These are phyloP conservation scores for Trypanosoma scelopori DNA, from an alignment of 208 protist species.

Conservation along the genomic window DNA sequence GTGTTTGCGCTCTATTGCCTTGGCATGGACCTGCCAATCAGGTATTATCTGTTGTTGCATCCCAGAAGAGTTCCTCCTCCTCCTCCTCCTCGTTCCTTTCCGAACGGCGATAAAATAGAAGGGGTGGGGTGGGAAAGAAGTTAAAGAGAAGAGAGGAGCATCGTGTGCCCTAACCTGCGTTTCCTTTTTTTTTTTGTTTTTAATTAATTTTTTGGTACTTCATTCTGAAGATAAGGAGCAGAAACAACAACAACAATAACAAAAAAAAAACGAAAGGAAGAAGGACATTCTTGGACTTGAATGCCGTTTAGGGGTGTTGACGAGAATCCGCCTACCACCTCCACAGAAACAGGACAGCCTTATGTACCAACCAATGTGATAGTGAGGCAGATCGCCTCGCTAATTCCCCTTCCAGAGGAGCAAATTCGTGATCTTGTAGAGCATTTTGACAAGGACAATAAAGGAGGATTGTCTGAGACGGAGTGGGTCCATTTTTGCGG, in stretches of 20 bases:
- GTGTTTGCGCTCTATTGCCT: no score
- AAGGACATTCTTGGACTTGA: not conserved
- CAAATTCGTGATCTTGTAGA: constrained; percentile 51
- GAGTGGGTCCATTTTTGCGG: constrained; percentile 78
- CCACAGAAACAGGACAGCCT: constrained; percentile 11
- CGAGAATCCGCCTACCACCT: not conserved
- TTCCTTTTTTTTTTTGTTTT: constrained; percentile 35
- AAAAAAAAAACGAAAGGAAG: not conserved
- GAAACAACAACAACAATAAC: no score
- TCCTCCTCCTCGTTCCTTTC: no score
- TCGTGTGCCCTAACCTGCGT: no score
- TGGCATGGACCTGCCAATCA: no score
- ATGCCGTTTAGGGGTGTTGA: constrained; percentile 23
- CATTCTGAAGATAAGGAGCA: no score
- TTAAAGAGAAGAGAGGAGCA: no score
- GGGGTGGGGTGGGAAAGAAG: no score
- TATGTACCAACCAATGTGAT: constrained; percentile 63
- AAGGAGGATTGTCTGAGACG: constrained; percentile 58
- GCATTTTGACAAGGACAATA: constrained; percentile 51
- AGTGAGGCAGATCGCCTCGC: constrained; percentile 45
- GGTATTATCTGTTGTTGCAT: no score
- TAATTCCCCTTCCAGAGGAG: constrained; percentile 39
- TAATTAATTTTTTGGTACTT: constrained; percentile 4
- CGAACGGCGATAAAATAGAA: no score
- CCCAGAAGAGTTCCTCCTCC: no score